A percentile compares a stretch with the other conserved stretches of the same genome.
Evolutionary conservation across 495 filamentous ascomycete genomes (phyloP).

Genomic region (Penicillium cinerascens): DNA sequence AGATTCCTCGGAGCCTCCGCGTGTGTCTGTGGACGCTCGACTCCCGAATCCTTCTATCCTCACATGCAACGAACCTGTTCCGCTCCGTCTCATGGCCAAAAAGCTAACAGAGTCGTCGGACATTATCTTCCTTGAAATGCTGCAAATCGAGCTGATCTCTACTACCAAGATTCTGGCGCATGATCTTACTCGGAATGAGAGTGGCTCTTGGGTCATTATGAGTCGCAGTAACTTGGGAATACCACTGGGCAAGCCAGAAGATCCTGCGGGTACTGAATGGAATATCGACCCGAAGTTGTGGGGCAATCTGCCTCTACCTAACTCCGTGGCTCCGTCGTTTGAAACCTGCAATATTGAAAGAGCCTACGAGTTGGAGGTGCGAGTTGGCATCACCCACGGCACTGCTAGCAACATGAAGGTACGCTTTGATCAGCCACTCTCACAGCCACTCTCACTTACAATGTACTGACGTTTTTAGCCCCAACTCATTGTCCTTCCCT

Average conservation of each 20-base stretch:
- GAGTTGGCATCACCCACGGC: constrained; percentile 67
- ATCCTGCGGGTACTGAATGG: constrained; percentile 61
- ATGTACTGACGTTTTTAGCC: constrained; percentile 37
- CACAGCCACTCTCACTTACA: background rate
- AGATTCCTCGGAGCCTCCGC: constrained; percentile 37
- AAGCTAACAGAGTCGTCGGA: constrained; percentile 64
- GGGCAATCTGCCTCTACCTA: constrained; percentile 66
- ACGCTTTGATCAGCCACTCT: background rate
- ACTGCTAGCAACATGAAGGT: constrained; percentile 50
- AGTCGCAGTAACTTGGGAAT: constrained; percentile 65
- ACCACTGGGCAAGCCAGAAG: constrained; percentile 54
- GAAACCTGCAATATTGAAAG: constrained; percentile 83
- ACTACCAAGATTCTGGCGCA: constrained; percentile 74
- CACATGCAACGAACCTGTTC: constrained; percentile 81
- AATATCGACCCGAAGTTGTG: constrained; percentile 65
- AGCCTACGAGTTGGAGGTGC: constrained; percentile 77
- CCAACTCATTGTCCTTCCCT: constrained; percentile 68
- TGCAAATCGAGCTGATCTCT: constrained; percentile 79
- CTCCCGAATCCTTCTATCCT: constrained; percentile 85
- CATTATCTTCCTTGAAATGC: constrained; percentile 65
- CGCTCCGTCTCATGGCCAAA: constrained; percentile 72
- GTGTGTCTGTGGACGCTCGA: constrained; percentile 68
- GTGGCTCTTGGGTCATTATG: constrained; percentile 63
- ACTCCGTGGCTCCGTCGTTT: constrained; percentile 81
- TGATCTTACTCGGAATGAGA: constrained; percentile 62